These are phyloP conservation scores for Echria macrotheca DNA, from an alignment of 495 filamentous ascomycete genomes.

Conservation along the genomic window DNA sequence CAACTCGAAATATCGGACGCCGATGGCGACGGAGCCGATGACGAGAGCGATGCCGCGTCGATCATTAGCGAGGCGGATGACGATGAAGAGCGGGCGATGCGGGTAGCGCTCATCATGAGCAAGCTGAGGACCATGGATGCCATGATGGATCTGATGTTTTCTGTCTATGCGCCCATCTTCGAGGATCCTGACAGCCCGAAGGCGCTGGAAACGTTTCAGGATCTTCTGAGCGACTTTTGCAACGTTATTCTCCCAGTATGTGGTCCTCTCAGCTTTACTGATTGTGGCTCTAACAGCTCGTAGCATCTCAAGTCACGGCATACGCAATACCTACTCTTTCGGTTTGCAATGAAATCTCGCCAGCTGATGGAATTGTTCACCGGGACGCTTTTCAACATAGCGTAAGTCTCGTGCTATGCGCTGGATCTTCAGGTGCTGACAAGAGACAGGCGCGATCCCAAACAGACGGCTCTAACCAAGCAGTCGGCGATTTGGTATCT, in stretches of 20 bases:
- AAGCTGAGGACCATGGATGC: slow-evolving; percentile 88
- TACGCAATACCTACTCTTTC: slow-evolving; percentile 61
- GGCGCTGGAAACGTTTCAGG: slow-evolving; percentile 55
- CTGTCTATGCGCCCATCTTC: slow-evolving; percentile 68
- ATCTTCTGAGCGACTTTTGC: slow-evolving; percentile 74
- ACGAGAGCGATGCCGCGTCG: slow-evolving; percentile 55
- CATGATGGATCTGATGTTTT: slow-evolving; percentile 86
- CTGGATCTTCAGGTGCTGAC: not conserved
- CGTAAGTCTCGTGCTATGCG: slow-evolving; percentile 10
- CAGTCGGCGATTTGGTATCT: slow-evolving; percentile 89
- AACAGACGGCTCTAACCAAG: slow-evolving; percentile 60
- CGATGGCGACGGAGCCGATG: slow-evolving; percentile 53
- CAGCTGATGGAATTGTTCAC: slow-evolving; percentile 73
- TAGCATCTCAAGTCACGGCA: slow-evolving; percentile 29
- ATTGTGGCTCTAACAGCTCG: slow-evolving; percentile 3
- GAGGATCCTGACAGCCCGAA: slow-evolving; percentile 43
- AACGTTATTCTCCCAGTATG: slow-evolving; percentile 84
- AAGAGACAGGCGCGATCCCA: slow-evolving; percentile 35
- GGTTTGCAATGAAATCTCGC: slow-evolving; percentile 76
- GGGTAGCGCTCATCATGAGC: slow-evolving; percentile 59
- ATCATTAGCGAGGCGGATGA: slow-evolving; percentile 43
- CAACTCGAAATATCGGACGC: slow-evolving; percentile 26
- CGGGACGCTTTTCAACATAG: slow-evolving; percentile 63
- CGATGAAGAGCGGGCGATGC: slow-evolving; percentile 39
- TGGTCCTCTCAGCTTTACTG: not conserved